Percentiles rank a stretch among this genome's conserved stretches.
Conservation (phyloP, 2,329 filamentous ascomycete genomes). For the Penicillium rolfsii region DNA sequence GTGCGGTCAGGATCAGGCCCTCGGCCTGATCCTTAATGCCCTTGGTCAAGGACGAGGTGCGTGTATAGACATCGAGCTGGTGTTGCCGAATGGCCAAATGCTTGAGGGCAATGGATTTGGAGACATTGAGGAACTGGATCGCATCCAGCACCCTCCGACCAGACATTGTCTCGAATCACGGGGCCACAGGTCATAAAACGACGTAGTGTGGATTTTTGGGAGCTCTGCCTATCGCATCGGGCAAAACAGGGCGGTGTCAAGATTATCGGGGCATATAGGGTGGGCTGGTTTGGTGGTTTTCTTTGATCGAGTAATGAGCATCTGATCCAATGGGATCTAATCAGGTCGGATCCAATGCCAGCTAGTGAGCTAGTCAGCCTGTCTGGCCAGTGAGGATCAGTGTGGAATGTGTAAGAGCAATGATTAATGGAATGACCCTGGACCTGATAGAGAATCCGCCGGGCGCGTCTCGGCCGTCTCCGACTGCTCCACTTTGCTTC, state of each 20-base stretch:
- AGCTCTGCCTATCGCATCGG: conserved; percentile 28
- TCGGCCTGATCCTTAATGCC: conserved; percentile 65
- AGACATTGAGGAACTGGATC: conserved; percentile 70
- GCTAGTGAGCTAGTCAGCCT: neutral
- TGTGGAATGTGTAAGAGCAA: conserved; percentile 10
- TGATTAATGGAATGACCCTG: conserved; percentile 1
- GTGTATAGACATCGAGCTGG: conserved; percentile 65
- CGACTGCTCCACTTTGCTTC: conserved; percentile 18
- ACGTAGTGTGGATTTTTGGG: neutral
- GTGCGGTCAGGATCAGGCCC: conserved; percentile 62
- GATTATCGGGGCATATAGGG: neutral
- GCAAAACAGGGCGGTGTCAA: conserved; percentile 19
- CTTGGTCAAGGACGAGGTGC: conserved; percentile 67
- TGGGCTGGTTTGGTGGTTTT: neutral
- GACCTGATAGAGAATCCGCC: conserved; percentile 26
- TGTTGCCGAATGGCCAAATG: conserved; percentile 62
- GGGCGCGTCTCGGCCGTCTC: conserved; percentile 23
- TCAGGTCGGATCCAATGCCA: conserved; percentile 3
- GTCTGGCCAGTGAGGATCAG: neutral
- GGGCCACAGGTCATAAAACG: neutral
- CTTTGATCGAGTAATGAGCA: conserved; percentile 14
- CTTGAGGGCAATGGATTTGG: conserved; percentile 67
- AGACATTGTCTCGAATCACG: conserved; percentile 46
- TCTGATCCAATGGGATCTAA: conserved; percentile 8
- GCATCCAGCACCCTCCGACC: conserved; percentile 70